These are phyloP conservation scores for Yamadazyma dendronema DNA, from an alignment of 1,139 yeast genomes.

Conservation along the genomic window DNA sequence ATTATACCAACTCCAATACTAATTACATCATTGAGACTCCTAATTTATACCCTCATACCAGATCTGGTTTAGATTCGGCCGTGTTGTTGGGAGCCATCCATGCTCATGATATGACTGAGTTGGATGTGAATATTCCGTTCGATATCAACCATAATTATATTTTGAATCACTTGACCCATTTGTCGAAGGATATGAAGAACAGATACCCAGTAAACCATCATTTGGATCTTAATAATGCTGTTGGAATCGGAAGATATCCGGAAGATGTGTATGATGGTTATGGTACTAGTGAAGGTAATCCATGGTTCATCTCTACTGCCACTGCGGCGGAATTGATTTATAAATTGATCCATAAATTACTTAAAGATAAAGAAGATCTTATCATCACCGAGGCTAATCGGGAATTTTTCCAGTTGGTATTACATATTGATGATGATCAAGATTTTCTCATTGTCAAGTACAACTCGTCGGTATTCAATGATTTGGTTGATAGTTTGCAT, in stretches of 20 bases:
- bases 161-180: constrained; percentile 55
- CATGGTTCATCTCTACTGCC: constrained; percentile 91
- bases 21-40: constrained; percentile 75
- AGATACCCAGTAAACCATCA: constrained; percentile 72
- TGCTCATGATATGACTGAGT: constrained; percentile 50
- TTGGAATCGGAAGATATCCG: constrained; percentile 88
- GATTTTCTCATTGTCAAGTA: constrained; percentile 35
- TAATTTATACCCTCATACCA: constrained; percentile 29
- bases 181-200: constrained; percentile 65
- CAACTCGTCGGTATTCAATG: constrained; percentile 46
- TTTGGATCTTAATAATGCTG: constrained; percentile 41
- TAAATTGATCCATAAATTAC: constrained; percentile 30
- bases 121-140: constrained; percentile 46
- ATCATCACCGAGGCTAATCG: constrained; percentile 24
- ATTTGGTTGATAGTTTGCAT: constrained; percentile 46
- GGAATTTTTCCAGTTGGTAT: constrained; percentile 33
- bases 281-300: constrained; percentile 77
- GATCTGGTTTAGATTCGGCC: constrained; percentile 83
- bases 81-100: constrained; percentile 66
- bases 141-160: constrained; percentile 55
- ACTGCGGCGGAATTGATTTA: constrained; percentile 67
- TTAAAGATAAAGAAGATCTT: constrained; percentile 22
- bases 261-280: constrained; percentile 89
- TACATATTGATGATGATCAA: constrained; percentile 29
- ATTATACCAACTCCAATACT: constrained; percentile 37